Evolutionary conservation across 495 filamentous ascomycete genomes (phyloP), one percentile per base, ranked within the genome.

Genomic region (Penicillium psychrofluorescens): DNA sequence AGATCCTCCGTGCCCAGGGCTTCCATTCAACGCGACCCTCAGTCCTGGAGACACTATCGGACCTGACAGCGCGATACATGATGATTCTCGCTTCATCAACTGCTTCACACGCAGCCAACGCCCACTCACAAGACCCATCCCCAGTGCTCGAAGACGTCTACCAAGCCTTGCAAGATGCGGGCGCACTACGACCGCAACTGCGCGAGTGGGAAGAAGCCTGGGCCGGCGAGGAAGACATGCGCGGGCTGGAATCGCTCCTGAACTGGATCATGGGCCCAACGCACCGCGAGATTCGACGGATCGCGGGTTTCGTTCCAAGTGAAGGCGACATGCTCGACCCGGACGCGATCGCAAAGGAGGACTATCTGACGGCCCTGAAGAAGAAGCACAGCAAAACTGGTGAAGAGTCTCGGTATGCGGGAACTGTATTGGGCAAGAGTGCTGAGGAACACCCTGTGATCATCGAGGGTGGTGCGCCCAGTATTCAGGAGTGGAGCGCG

Each of bases 1-100:
- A 92, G 50, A 90, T 92, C 56, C 78, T 95, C 29, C 86, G 90
- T 53, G 87, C 88, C 29, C 77, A 85, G 29, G 90, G 90, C 66
- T 95, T 89, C 63, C 83, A 90, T 53, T 64, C 79, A 7, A 83
- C 86, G 3, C 77, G 77, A 27, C 79, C 84, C 5, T 81, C 83
- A 1, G 88, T 90, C 12, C 66, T 94, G 11, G 90, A 95, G 63
- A 76, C 85, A 11, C 51, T 95, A 8, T 78, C 84, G 13, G 85
- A 92, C 54, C 66, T 95, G 7, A 77, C 86, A 0, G 80, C 77
- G 2, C 80, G 81, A 46, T 90, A 95, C 64, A 59, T 95, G 29
- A 66, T 78, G 46, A 66, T 83, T 11, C 81, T 95, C 16, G 79
- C 83, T 27, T 66, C 72, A 12, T 66, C 76, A 7, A 81, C 87